A percentile compares a stretch with the other conserved stretches of the same genome.
phyloP scores from a whole-genome alignment of 768 basidiomycete species.

The Leucosporidium creatinivorum region DNA sequence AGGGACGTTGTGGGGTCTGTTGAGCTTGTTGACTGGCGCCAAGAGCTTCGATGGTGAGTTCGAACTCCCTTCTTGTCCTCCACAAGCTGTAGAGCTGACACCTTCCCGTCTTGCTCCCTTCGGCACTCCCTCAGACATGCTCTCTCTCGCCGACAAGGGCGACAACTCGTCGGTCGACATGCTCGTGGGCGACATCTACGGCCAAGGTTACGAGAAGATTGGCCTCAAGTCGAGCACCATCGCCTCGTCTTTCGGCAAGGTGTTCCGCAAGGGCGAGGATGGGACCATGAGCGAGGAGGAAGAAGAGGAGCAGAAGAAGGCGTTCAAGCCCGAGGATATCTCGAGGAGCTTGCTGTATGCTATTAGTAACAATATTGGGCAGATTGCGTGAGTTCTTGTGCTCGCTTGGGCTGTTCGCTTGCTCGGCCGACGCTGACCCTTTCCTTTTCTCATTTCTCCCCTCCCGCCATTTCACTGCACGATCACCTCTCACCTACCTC shows the following conservation, averaged over 20 bases:
- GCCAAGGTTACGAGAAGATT: constrained; percentile 89
- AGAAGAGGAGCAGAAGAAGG: constrained; percentile 60
- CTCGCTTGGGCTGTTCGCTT: no score
- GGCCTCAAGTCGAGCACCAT: constrained; percentile 97
- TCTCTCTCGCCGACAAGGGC: constrained; percentile 83
- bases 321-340: constrained; percentile 85
- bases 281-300: constrained; percentile 4
- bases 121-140: constrained; percentile 64
- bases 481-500: background rate
- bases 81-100: no score
- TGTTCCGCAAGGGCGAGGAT: constrained; percentile 67
- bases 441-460: background rate
- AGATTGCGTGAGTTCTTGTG: constrained; percentile 78
- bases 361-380: constrained; percentile 97
- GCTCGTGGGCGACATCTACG: constrained; percentile 93
- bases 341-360: constrained; percentile 90
- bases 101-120: no score
- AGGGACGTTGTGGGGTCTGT: constrained; percentile 91
- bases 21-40: constrained; percentile 91
- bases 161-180: constrained; percentile 93
- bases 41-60: constrained; percentile 86
- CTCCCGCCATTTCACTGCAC: background rate
- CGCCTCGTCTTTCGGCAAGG: constrained; percentile 96
- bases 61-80: background rate
- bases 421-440: no score